A percentile compares a stretch with the other conserved stretches of the same genome.
phyloP scores from a whole-genome alignment of 106 monocot species.

The Dendrobium huoshanense region DNA sequence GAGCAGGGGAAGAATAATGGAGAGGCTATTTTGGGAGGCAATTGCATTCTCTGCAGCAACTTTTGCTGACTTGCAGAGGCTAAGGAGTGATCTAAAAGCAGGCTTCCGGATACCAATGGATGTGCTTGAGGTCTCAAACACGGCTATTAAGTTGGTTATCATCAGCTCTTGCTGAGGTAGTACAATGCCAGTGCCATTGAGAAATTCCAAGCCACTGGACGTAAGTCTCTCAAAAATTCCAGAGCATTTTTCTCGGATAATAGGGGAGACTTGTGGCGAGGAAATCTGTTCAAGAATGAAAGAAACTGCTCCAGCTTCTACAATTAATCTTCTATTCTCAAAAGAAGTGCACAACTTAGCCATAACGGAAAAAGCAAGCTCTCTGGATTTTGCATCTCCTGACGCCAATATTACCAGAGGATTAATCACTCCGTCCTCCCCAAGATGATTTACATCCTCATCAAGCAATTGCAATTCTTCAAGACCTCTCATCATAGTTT shows the following conservation, averaged over 20 bases:
- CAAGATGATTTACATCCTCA: conserved; percentile 15
- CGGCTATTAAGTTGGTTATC: conserved; percentile 11
- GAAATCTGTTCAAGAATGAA: conserved; percentile 7
- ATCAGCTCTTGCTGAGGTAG: background rate
- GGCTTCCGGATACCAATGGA: conserved; percentile 7
- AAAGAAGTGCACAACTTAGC: conserved; percentile 9
- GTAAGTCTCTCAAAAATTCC: conserved; percentile 16
- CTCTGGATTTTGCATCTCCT: conserved; percentile 14
- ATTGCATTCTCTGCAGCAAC: background rate
- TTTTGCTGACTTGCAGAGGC: conserved; percentile 10
- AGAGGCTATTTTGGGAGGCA: conserved; percentile 4
- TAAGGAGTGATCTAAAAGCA: conserved; percentile 6
- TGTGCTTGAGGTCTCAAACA: background rate
- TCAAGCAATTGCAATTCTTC: conserved; percentile 15
- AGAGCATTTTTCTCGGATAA: conserved; percentile 12
- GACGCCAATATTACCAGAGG: conserved; percentile 14
- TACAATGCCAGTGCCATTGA: background rate
- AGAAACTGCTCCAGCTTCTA: conserved; percentile 9
- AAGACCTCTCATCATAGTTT: conserved; percentile 10
- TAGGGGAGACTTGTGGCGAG: conserved; percentile 5
- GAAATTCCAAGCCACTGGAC: conserved; percentile 14
- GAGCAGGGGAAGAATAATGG: conserved; percentile 13
- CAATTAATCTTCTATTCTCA: conserved; percentile 8
- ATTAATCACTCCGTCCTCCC: conserved; percentile 15
- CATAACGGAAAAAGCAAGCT: conserved; percentile 13